Conservation (phyloP, 192 early-diverging fungal genomes). For the Linnemannia exigua region DNA sequence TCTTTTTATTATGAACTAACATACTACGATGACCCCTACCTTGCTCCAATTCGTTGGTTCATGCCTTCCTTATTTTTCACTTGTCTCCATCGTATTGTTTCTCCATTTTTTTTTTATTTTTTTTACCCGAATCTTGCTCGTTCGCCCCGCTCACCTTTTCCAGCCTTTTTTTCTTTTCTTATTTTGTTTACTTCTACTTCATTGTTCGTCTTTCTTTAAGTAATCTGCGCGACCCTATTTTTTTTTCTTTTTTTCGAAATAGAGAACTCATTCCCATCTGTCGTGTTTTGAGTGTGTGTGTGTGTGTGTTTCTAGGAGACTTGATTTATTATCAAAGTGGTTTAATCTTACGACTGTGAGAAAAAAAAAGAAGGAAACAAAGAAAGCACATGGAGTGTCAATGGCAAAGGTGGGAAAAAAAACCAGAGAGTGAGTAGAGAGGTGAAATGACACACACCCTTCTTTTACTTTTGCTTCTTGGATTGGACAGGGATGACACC, state of each 20-base stretch:
- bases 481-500: slow-evolving; percentile 1
- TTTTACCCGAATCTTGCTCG: neutral
- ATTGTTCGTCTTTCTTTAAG: neutral
- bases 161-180: neutral
- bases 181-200: neutral
- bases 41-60: neutral
- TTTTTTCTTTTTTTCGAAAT: slow-evolving; percentile 10
- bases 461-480: slow-evolving; percentile 19
- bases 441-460: too few species aligned
- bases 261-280: neutral
- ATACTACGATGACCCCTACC: neutral
- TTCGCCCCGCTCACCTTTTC: neutral
- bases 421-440: too few species aligned
- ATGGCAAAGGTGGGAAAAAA: neutral
- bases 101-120: neutral
- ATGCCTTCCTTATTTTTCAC: neutral
- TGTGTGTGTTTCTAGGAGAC: neutral
- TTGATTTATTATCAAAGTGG: too few species aligned
- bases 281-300: neutral
- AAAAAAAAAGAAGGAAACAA: neutral
- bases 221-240: neutral
- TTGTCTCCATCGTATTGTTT: neutral
- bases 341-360: neutral
- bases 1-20: neutral
- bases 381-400: too few species aligned